Percentiles rank a stretch among this genome's conserved stretches.
Evolutionary conservation across 371 early-diverging fungal genomes (phyloP).

Genomic region (Haplosporangium sp.): DNA sequence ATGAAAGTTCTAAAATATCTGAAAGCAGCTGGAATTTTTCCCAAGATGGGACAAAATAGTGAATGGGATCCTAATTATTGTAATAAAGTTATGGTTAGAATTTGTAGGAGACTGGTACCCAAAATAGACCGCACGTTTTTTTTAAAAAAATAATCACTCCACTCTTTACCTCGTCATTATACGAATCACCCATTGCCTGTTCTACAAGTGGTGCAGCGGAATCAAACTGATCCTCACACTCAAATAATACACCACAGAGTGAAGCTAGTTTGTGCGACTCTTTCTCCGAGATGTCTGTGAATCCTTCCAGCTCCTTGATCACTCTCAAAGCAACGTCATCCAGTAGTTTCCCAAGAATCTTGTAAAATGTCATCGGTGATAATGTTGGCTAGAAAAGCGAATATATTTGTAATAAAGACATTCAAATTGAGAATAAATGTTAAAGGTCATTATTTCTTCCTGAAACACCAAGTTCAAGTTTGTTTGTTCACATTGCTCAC

Average conservation of each 20-base stretch:
- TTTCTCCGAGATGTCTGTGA: slow-evolving; percentile 77
- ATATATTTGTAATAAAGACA: background rate
- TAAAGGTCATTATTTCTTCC: background rate
- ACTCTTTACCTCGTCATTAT: slow-evolving; percentile 44
- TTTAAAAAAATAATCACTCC: background rate
- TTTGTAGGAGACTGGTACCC: no score
- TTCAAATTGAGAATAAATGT: no score
- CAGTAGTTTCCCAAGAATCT: slow-evolving; percentile 60
- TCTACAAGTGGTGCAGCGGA: slow-evolving; percentile 58
- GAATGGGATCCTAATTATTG: slow-evolving; percentile 47
- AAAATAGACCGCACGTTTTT: background rate
- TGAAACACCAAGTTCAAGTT: background rate
- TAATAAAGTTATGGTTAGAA: background rate
- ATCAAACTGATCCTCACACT: slow-evolving; percentile 66
- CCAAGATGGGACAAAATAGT: slow-evolving; percentile 62
- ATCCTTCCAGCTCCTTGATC: slow-evolving; percentile 65
- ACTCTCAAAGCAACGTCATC: slow-evolving; percentile 60
- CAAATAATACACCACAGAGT: slow-evolving; percentile 62
- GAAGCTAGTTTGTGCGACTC: slow-evolving; percentile 73
- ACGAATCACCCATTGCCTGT: slow-evolving; percentile 45
- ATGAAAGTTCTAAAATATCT: slow-evolving; percentile 74
- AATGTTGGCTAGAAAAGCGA: slow-evolving; percentile 46
- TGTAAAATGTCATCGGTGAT: slow-evolving; percentile 54
- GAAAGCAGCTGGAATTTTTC: slow-evolving; percentile 69
- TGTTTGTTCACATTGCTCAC: slow-evolving; percentile 22